phyloP scores from a whole-genome alignment of 2,329 filamentous ascomycete species.

The Lachnellula arida region DNA sequence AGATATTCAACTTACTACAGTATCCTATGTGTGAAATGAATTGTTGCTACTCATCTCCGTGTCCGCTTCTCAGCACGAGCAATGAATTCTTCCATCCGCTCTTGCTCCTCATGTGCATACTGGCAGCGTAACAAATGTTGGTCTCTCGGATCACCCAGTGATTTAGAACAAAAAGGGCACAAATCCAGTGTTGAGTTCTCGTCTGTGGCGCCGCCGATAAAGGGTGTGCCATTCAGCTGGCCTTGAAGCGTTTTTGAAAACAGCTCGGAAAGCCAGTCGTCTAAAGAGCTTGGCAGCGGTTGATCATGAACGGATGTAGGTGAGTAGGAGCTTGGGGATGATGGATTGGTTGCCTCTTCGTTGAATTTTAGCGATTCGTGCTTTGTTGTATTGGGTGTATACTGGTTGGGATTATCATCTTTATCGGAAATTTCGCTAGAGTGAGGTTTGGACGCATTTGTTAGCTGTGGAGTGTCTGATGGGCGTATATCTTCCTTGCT shows the following conservation, averaged over 20 bases:
- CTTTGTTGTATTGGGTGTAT: too few species aligned
- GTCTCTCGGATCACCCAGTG: slow-evolving; percentile 9
- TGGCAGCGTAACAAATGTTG: slow-evolving; percentile 17
- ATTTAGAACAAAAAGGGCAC: slow-evolving; percentile 12
- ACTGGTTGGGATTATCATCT: too few species aligned
- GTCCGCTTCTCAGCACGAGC: neutral
- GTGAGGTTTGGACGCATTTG: too few species aligned
- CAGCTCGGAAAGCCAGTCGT: slow-evolving; percentile 5
- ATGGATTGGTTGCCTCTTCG: neutral
- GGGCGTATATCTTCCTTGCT: too few species aligned
- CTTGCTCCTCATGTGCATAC: slow-evolving; percentile 16
- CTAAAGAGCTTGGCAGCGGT: neutral
- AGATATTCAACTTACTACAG: too few species aligned
- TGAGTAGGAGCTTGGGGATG: neutral
- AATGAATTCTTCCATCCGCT: neutral
- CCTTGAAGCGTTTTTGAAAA: slow-evolving; percentile 5
- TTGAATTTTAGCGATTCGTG: too few species aligned
- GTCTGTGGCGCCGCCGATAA: slow-evolving; percentile 9
- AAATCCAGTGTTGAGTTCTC: neutral
- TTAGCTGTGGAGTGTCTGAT: too few species aligned
- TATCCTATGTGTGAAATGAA: too few species aligned
- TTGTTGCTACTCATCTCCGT: neutral
- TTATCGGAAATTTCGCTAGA: too few species aligned
- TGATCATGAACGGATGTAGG: too few species aligned
- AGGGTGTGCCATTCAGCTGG: neutral